Evolutionary conservation across 2,329 filamentous ascomycete species (phyloP).

Genomic region (Achaetomium macrosporum): DNA sequence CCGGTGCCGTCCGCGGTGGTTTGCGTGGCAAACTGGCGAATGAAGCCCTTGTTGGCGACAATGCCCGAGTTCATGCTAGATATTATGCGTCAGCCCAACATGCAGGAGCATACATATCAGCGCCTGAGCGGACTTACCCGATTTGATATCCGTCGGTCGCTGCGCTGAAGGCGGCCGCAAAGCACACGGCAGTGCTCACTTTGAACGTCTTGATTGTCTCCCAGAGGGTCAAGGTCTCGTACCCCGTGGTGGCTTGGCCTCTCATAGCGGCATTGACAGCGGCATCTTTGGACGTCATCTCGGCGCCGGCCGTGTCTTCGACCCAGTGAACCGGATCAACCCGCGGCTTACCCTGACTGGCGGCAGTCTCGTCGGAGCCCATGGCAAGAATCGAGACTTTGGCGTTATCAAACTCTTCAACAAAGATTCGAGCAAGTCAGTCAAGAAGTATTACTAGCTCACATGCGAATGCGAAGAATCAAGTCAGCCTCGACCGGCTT

Average conservation of each 20-base stretch:
- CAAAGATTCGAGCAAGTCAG: too few relatives aligned
- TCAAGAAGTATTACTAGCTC: too few relatives aligned
- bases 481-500: too few relatives aligned
- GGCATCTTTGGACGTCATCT: not conserved
- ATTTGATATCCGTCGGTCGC: not conserved
- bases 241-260: not conserved
- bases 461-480: too few relatives aligned
- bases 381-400: too few relatives aligned
- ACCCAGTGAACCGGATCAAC: not conserved
- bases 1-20: not conserved
- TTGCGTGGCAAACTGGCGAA: not conserved
- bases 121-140: not conserved
- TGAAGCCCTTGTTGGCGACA: not conserved
- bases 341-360: too few relatives aligned
- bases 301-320: not conserved
- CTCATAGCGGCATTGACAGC: not conserved
- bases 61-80: not conserved
- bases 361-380: too few relatives aligned
- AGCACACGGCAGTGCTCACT: not conserved
- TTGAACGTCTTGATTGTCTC: not conserved
- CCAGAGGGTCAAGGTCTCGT: not conserved
- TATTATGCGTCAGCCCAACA: not conserved
- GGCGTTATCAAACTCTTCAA: too few relatives aligned
- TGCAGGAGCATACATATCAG: too few relatives aligned
- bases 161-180: not conserved